These are phyloP conservation scores for Cerrena zonata DNA, from an alignment of 1,284 basidiomycete species.

Conservation along the genomic window DNA sequence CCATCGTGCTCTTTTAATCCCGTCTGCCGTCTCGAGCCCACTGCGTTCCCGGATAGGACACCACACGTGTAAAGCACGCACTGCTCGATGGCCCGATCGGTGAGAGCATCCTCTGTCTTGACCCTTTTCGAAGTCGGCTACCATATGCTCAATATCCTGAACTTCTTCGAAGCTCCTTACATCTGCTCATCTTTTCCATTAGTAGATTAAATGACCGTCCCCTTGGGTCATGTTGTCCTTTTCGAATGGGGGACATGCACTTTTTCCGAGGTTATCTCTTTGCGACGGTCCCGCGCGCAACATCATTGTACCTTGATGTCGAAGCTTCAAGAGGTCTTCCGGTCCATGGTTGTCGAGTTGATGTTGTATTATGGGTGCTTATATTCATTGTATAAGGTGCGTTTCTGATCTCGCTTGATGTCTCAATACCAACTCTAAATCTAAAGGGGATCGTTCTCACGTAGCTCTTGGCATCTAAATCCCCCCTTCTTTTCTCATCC, in stretches of 20 bases:
- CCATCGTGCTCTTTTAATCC: not conserved
- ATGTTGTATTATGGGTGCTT: too few species aligned
- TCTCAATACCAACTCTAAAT: too few species aligned
- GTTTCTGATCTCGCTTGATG: too few species aligned
- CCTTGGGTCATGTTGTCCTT: not conserved
- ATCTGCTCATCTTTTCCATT: not conserved
- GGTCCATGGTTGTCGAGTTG: too few species aligned
- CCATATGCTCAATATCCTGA: not conserved
- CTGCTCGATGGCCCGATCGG: not conserved
- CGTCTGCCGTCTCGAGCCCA: not conserved
- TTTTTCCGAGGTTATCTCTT: not conserved
- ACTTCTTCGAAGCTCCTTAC: not conserved
- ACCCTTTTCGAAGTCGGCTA: not conserved
- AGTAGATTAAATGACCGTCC: not conserved
- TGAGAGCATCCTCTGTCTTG: not conserved
- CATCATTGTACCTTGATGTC: too few species aligned
- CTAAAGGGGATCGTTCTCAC: too few species aligned
- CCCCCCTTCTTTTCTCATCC: too few species aligned
- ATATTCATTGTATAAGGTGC: too few species aligned
- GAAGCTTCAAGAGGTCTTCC: too few species aligned
- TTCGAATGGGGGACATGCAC: not conserved
- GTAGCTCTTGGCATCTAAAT: too few species aligned
- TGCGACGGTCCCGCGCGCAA: too few species aligned
- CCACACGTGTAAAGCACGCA: not conserved
- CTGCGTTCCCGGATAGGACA: not conserved